A percentile compares a stretch with the other conserved stretches of the same genome.
Evolutionary conservation across 345 rosid species (phyloP).

Genomic region (Linum tenue): DNA sequence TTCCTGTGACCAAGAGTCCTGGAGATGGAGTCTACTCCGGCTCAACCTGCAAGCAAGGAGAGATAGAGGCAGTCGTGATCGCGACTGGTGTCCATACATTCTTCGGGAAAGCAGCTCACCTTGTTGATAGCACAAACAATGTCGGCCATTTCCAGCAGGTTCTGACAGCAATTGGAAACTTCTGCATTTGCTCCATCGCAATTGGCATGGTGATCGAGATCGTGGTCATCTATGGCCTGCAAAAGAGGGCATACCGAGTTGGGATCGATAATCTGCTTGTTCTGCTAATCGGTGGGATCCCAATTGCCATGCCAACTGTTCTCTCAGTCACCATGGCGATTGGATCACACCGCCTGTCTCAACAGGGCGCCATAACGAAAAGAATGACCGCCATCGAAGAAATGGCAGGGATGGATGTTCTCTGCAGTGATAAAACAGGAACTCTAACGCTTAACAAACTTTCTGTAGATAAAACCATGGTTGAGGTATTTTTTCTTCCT

Average conservation of each 20-base stretch:
- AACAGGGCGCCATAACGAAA: constrained; percentile 36
- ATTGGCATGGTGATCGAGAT: constrained; percentile 31
- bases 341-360: constrained; percentile 34
- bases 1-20: constrained; percentile 11
- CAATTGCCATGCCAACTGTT: constrained; percentile 70
- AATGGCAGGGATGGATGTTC: constrained; percentile 42
- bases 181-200: constrained; percentile 39
- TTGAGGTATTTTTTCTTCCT: constrained; percentile 20
- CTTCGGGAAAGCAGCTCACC: constrained; percentile 38
- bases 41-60: constrained; percentile 42
- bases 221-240: constrained; percentile 25
- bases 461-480: constrained; percentile 34
- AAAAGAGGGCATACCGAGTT: constrained; percentile 39
- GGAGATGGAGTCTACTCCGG: constrained; percentile 31
- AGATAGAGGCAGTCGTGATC: constrained; percentile 30
- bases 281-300: constrained; percentile 55
- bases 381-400: constrained; percentile 43
- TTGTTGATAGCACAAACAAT: constrained; percentile 31
- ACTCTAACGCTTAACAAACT: constrained; percentile 35
- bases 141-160: constrained; percentile 39
- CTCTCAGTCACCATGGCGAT: constrained; percentile 46
- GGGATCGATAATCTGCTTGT: constrained; percentile 52
- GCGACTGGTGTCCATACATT: constrained; percentile 36
- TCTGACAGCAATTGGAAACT: constrained; percentile 29
- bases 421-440: constrained; percentile 39